phyloP scores from a whole-genome alignment of 2,329 filamentous ascomycete genomes.

The Monilinia fructigena region DNA sequence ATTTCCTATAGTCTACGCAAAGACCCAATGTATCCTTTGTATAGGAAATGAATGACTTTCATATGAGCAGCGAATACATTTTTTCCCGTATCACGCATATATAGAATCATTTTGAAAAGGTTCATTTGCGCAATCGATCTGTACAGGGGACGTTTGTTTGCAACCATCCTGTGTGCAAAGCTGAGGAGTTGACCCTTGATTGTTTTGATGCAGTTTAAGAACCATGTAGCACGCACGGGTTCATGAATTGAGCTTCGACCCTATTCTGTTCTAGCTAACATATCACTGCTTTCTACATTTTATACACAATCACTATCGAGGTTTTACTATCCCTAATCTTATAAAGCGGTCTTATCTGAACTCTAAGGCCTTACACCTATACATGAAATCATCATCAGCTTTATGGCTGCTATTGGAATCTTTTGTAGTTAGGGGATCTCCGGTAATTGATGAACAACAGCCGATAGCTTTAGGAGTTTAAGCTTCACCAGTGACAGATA shows the following conservation, averaged over 20 bases:
- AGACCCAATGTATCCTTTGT: constrained; percentile 31
- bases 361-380: too few relatives aligned
- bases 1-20: constrained; percentile 28
- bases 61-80: constrained; percentile 27
- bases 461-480: too few relatives aligned
- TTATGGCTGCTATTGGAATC: too few relatives aligned
- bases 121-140: constrained; percentile 24
- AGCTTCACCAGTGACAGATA: too few relatives aligned
- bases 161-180: constrained; percentile 24
- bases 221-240: constrained; percentile 27
- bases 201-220: constrained; percentile 30
- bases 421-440: too few relatives aligned
- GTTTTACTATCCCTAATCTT: too few relatives aligned
- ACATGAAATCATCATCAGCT: too few relatives aligned
- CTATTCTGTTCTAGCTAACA: neutral
- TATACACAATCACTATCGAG: too few relatives aligned
- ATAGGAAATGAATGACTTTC: constrained; percentile 25
- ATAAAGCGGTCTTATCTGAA: too few relatives aligned
- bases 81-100: constrained; percentile 27
- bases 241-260: constrained; percentile 27
- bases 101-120: constrained; percentile 28
- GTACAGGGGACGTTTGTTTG: constrained; percentile 22
- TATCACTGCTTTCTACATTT: too few relatives aligned
- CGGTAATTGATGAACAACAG: too few relatives aligned
- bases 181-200: constrained; percentile 24